phyloP scores from a whole-genome alignment of 2,329 filamentous ascomycete species.

The Lithohypha guttulata region DNA sequence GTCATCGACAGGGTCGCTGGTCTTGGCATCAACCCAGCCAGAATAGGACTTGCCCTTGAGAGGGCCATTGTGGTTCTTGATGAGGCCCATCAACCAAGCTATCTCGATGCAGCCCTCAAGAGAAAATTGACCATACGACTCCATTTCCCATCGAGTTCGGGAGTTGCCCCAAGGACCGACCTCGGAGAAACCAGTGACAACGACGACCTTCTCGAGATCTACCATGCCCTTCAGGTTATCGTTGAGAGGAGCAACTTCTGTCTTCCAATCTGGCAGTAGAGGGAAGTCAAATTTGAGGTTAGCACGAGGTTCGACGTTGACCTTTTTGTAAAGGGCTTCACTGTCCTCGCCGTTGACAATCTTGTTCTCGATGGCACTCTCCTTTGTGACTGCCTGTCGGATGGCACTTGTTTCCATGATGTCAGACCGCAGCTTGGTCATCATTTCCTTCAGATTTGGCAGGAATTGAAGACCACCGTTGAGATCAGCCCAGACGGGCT shows the following conservation, averaged over 20 bases:
- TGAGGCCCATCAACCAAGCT: constrained; percentile 99
- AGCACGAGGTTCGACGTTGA: constrained; percentile 81
- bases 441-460: constrained; percentile 84
- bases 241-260: constrained; percentile 80
- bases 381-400: constrained; percentile 84
- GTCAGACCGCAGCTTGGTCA: constrained; percentile 86
- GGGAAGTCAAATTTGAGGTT: constrained; percentile 99
- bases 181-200: constrained; percentile 93
- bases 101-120: constrained; percentile 97
- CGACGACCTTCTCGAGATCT: constrained; percentile 93
- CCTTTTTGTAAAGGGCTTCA: constrained; percentile 88
- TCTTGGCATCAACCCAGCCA: constrained; percentile 90
- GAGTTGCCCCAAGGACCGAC: constrained; percentile 99
- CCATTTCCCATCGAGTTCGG: constrained; percentile 98
- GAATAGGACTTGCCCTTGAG: constrained; percentile 95
- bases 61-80: constrained; percentile 94
- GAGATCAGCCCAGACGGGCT: constrained; percentile 93
- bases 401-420: constrained; percentile 93
- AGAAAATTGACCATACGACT: constrained; percentile 90
- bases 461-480: constrained; percentile 98
- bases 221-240: constrained; percentile 92
- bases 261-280: constrained; percentile 77
- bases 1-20: constrained; percentile 89
- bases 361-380: constrained; percentile 94
- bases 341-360: constrained; percentile 89